Evolutionary conservation across 306 rosid species (phyloP).

Genomic region (Cercis canadensis): DNA sequence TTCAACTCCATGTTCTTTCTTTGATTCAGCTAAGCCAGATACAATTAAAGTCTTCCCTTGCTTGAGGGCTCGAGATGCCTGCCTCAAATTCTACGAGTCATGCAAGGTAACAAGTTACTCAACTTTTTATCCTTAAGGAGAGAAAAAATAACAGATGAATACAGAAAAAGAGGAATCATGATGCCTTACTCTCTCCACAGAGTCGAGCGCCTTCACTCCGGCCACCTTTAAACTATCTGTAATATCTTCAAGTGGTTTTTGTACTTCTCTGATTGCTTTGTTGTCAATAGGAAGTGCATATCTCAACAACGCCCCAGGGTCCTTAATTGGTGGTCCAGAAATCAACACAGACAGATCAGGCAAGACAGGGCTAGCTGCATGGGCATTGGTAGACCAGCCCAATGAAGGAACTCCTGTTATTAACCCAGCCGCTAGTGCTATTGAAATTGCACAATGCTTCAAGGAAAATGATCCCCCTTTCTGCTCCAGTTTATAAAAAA

Average conservation of each 20-base stretch:
- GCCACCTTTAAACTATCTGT: conserved; percentile 88
- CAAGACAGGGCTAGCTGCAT: conserved; percentile 67
- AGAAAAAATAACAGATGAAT: not conserved
- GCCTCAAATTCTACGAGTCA: conserved; percentile 76
- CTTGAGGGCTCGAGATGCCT: conserved; percentile 81
- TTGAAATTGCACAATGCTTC: conserved; percentile 75
- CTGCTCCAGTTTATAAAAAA: conserved; percentile 53
- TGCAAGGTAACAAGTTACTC: conserved; percentile 31
- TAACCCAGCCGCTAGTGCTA: conserved; percentile 79
- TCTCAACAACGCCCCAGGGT: conserved; percentile 91
- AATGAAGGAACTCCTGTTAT: conserved; percentile 83
- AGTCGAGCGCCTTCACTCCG: conserved; percentile 90
- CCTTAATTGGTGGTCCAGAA: conserved; percentile 97
- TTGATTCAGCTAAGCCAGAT: conserved; percentile 86
- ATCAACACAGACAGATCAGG: conserved; percentile 83
- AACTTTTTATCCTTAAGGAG: conserved; percentile 4
- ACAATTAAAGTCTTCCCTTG: conserved; percentile 81
- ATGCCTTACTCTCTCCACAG: conserved; percentile 82
- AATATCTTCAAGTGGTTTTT: conserved; percentile 95
- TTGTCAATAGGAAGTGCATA: conserved; percentile 91
- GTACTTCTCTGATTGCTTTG: conserved; percentile 94
- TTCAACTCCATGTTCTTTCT: conserved; percentile 87
- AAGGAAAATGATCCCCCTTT: conserved; percentile 60
- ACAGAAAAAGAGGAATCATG: conserved; percentile 30
- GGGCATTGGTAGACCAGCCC: conserved; percentile 56